Evolutionary conservation across 129 eudicot species (phyloP).

Genomic region (Glebionis coronaria): DNA sequence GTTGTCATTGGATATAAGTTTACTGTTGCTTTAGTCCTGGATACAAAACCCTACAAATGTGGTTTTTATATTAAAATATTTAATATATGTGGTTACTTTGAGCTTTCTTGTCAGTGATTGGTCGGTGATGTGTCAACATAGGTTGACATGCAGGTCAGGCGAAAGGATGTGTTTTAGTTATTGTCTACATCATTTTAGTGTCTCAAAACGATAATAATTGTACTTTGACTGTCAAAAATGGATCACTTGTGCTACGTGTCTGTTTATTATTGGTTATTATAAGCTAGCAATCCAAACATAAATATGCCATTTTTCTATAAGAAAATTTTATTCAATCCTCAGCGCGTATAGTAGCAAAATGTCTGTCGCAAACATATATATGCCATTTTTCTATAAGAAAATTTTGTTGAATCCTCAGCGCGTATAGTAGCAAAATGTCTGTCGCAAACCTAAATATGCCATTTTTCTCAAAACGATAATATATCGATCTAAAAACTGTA

Average conservation of each 20-base stretch:
- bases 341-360: too few relatives aligned
- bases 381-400: too few relatives aligned
- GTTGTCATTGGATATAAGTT: slow-evolving; percentile 15
- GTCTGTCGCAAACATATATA: neutral
- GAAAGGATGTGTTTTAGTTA: slow-evolving; percentile 19
- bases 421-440: too few relatives aligned
- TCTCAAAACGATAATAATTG: slow-evolving; percentile 20
- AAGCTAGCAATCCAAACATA: neutral
- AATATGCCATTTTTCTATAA: neutral
- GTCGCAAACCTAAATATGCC: neutral
- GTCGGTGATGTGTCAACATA: slow-evolving; percentile 19
- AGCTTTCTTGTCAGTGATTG: slow-evolving; percentile 33
- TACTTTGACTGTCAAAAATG: slow-evolving; percentile 13
- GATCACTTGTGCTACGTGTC: slow-evolving; percentile 28
- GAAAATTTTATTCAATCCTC: too few relatives aligned
- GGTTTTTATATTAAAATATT: neutral
- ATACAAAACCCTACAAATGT: slow-evolving; percentile 17
- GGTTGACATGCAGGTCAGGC: slow-evolving; percentile 21
- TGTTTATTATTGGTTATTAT: neutral
- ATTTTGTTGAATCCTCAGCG: too few relatives aligned
- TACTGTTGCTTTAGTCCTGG: slow-evolving; percentile 12
- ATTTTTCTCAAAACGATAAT: too few relatives aligned
- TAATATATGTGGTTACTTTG: slow-evolving; percentile 9
- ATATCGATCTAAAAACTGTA: too few relatives aligned
- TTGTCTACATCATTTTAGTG: slow-evolving; percentile 30